Conservation (phyloP, 116 monocot species). For the Dioscorea cayenensis region DNA sequence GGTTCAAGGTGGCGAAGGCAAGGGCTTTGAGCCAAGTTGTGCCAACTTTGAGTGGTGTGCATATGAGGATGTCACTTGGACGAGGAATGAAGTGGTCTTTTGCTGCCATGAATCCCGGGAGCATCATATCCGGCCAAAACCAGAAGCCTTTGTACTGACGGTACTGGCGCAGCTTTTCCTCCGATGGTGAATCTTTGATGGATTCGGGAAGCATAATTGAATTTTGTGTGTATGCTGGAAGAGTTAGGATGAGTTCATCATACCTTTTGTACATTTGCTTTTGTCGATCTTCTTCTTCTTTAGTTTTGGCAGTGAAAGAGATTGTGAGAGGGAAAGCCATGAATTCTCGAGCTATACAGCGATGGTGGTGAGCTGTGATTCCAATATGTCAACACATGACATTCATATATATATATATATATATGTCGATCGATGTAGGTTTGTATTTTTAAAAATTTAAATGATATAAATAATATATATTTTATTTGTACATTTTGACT, state of each 20-base stretch:
- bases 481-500: no score
- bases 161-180: neutral
- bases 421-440: no score
- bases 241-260: neutral
- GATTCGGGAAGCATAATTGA: no score
- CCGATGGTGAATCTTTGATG: neutral
- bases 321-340: neutral
- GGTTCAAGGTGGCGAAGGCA: slow-evolving; percentile 8
- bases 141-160: slow-evolving; percentile 11
- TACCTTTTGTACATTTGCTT: neutral
- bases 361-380: no score
- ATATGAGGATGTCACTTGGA: slow-evolving; percentile 1
- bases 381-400: no score
- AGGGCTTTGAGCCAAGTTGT: slow-evolving; percentile 24
- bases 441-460: no score
- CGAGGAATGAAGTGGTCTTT: slow-evolving; percentile 6
- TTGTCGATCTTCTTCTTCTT: neutral
- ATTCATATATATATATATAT: no score
- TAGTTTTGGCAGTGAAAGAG: neutral
- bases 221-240: neutral
- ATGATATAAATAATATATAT: no score
- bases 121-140: neutral
- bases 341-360: no score
- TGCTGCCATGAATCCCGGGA: neutral
- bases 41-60: slow-evolving; percentile 7